Percentiles rank a stretch among this genome's conserved stretches.
Evolutionary conservation across 768 basidiomycete species (phyloP).

Genomic region (Hypholoma fasciculare): DNA sequence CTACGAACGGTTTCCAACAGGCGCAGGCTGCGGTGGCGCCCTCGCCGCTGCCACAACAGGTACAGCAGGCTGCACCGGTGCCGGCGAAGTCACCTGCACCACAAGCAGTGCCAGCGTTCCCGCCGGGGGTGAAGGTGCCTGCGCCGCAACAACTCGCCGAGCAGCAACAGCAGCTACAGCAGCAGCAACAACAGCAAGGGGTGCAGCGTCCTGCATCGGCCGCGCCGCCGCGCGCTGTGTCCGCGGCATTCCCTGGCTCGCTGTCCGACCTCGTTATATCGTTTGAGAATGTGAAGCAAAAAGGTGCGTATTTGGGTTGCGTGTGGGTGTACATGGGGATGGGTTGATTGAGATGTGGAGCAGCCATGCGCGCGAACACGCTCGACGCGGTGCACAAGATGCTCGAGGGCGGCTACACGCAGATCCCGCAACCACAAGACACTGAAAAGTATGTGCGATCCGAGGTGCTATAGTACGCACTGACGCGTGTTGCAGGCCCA

Average conservation of each 20-base stretch:
- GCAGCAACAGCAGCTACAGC: constrained; percentile 19
- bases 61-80: constrained; percentile 28
- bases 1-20: background rate
- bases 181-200: constrained; percentile 26
- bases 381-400: constrained; percentile 90
- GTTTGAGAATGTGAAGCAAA: constrained; percentile 96
- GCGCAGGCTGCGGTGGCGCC: constrained; percentile 27
- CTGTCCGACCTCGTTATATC: constrained; percentile 91
- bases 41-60: constrained; percentile 45
- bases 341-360: constrained; percentile 26
- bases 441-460: constrained; percentile 79
- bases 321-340: too few relatives aligned
- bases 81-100: constrained; percentile 32
- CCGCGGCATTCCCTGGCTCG: constrained; percentile 74
- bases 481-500: constrained; percentile 60
- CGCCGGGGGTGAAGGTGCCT: constrained; percentile 66
- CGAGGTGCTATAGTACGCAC: background rate
- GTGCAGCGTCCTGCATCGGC: constrained; percentile 57
- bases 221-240: constrained; percentile 34
- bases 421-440: constrained; percentile 89
- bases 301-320: constrained; percentile 54
- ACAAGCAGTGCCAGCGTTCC: constrained; percentile 59
- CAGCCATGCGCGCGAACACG: constrained; percentile 83
- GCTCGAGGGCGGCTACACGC: constrained; percentile 88
- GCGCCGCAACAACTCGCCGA: constrained; percentile 39